phyloP scores from a whole-genome alignment of 805 yeast genomes.

The Yueomyces sinensis region DNA sequence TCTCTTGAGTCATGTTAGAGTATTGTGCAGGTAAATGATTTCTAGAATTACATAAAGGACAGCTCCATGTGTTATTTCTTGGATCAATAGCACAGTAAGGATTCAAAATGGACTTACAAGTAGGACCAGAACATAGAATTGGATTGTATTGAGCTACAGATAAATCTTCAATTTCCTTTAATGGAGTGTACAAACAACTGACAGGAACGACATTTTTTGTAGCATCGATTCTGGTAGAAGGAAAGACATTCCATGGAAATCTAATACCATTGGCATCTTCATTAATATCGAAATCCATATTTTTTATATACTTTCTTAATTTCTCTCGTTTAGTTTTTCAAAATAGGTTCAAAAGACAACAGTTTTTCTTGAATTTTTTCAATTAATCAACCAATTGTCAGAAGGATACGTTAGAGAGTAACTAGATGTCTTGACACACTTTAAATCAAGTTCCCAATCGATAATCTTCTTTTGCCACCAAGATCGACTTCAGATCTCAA shows the following conservation, averaged over 20 bases:
- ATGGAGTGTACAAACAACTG: conserved; percentile 87
- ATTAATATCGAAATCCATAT: conserved; percentile 38
- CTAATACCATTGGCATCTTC: conserved; percentile 65
- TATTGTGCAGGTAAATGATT: conserved; percentile 74
- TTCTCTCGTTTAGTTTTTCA: too few relatives aligned
- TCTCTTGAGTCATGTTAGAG: conserved; percentile 56
- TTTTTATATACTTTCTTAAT: too few relatives aligned
- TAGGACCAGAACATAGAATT: conserved; percentile 54
- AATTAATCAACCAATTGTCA: too few relatives aligned
- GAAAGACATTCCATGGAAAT: conserved; percentile 70
- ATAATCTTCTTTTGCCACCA: too few relatives aligned
- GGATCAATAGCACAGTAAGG: conserved; percentile 74
- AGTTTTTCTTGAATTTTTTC: too few relatives aligned
- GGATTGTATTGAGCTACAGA: conserved; percentile 80
- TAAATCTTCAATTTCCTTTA: conserved; percentile 61
- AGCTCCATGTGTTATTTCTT: conserved; percentile 63
- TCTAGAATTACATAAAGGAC: conserved; percentile 66
- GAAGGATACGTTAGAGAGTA: background rate
- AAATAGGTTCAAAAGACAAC: too few relatives aligned
- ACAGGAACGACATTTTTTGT: conserved; percentile 85
- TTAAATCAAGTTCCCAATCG: too few relatives aligned
- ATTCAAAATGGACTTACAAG: conserved; percentile 73
- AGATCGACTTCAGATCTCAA: too few relatives aligned
- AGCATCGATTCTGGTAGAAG: conserved; percentile 77
- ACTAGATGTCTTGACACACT: too few relatives aligned